A percentile compares a stretch with the other conserved stretches of the same genome.
These are phyloP conservation scores for Physocladia obscura DNA, from an alignment of 192 early-diverging fungal species.

Conservation along the genomic window DNA sequence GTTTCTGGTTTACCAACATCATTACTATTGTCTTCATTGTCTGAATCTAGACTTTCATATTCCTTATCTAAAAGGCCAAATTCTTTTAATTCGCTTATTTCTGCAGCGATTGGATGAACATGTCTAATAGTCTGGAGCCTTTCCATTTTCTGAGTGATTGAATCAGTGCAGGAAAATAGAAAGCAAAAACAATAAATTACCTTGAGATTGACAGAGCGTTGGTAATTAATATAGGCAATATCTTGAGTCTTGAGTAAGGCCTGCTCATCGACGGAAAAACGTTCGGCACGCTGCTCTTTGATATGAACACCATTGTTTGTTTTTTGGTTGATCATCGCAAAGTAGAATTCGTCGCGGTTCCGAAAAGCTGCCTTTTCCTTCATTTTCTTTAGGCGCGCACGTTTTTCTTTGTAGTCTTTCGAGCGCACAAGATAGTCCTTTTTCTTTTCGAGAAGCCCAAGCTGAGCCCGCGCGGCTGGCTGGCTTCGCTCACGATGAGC, in stretches of 20 bases:
- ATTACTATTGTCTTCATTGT: slow-evolving; percentile 8
- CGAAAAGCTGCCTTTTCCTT: slow-evolving; percentile 79
- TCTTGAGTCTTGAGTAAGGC: slow-evolving; percentile 92
- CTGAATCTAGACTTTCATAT: slow-evolving; percentile 24
- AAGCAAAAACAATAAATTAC: slow-evolving; percentile 33
- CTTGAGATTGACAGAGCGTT: slow-evolving; percentile 74
- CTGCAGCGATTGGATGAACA: slow-evolving; percentile 1
- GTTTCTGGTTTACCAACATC: background rate
- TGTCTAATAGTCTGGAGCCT: slow-evolving; percentile 24
- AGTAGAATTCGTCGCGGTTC: slow-evolving; percentile 99
- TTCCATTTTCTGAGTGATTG: slow-evolving; percentile 17
- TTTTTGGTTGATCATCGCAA: slow-evolving; percentile 87
- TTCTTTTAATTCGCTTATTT: slow-evolving; percentile 1
- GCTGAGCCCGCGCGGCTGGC: slow-evolving; percentile 40
- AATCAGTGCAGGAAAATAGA: background rate
- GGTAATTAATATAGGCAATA: slow-evolving; percentile 79
- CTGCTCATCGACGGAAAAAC: slow-evolving; percentile 73
- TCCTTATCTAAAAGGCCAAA: slow-evolving; percentile 33
- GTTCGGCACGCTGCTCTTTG: slow-evolving; percentile 30
- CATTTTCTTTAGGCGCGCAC: slow-evolving; percentile 81
- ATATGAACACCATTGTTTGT: slow-evolving; percentile 85
- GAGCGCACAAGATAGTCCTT: slow-evolving; percentile 98
- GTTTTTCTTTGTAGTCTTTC: slow-evolving; percentile 82
- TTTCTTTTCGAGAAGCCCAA: slow-evolving; percentile 91
- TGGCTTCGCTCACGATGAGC: slow-evolving; percentile 90